Percentiles rank a stretch among this genome's conserved stretches.
phyloP scores from a whole-genome alignment of 1,284 basidiomycete species.

The Irpex sp. region DNA sequence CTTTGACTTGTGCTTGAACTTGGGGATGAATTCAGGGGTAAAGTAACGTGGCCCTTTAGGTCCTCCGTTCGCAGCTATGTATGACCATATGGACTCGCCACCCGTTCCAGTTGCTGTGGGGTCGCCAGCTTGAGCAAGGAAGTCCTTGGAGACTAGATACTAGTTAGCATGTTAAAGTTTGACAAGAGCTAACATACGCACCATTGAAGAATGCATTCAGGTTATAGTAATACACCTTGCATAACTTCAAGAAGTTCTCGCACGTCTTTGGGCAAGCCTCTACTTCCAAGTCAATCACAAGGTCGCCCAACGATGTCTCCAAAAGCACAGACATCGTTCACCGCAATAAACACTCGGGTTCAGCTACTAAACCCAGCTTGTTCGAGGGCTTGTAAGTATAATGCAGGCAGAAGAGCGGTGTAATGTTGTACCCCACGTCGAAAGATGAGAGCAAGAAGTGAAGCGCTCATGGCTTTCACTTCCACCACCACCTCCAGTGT shows the following conservation, averaged over 20 bases:
- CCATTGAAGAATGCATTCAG: slow-evolving; percentile 96
- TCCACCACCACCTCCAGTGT: not conserved
- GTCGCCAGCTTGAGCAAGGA: slow-evolving; percentile 92
- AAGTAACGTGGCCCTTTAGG: slow-evolving; percentile 68
- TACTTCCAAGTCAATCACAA: slow-evolving; percentile 94
- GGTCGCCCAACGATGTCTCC: slow-evolving; percentile 93
- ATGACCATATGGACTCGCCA: slow-evolving; percentile 81
- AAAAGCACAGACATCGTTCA: slow-evolving; percentile 85
- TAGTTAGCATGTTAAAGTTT: slow-evolving; percentile 4
- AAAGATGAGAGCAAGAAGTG: not conserved
- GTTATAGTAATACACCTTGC: slow-evolving; percentile 96
- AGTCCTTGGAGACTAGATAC: slow-evolving; percentile 85
- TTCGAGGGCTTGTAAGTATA: not conserved
- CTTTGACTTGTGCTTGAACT: slow-evolving; percentile 78
- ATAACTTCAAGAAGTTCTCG: slow-evolving; percentile 95
- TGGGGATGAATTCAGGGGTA: slow-evolving; percentile 71
- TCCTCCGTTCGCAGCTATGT: slow-evolving; percentile 49
- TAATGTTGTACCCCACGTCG: slow-evolving; percentile 1
- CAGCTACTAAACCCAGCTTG: not conserved
- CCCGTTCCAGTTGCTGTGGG: slow-evolving; percentile 94
- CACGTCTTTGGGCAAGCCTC: slow-evolving; percentile 86
- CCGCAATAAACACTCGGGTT: not conserved
- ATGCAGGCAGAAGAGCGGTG: not conserved
- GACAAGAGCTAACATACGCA: slow-evolving; percentile 32
- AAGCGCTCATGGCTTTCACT: slow-evolving; percentile 5